These are phyloP conservation scores for Camelina neglecta DNA, from an alignment of 345 rosid species.

Conservation along the genomic window DNA sequence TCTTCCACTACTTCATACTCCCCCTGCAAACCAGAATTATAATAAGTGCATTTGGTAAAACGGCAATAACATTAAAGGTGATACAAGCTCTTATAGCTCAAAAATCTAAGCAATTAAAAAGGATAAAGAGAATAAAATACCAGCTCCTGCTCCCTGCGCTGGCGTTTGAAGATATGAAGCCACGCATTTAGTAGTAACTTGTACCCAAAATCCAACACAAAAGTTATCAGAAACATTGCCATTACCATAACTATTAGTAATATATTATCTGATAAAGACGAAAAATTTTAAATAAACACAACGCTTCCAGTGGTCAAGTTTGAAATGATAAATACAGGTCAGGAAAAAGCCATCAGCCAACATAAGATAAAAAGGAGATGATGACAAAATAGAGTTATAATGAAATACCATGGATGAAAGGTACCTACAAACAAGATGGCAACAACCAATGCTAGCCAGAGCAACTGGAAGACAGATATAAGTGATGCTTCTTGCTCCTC, in stretches of 20 bases:
- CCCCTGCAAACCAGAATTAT: constrained; percentile 55
- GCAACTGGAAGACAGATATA: constrained; percentile 76
- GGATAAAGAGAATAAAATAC: constrained; percentile 42
- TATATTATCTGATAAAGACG: constrained; percentile 1
- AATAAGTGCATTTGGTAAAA: constrained; percentile 3
- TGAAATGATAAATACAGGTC: constrained; percentile 2
- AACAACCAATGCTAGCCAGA: constrained; percentile 76
- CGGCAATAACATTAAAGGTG: constrained; percentile 1
- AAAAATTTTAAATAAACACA: background rate
- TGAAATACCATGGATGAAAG: constrained; percentile 54
- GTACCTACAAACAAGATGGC: constrained; percentile 98
- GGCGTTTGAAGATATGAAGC: constrained; percentile 84
- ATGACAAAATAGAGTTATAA: constrained; percentile 18
- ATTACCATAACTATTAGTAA: background rate
- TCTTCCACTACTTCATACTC: constrained; percentile 98
- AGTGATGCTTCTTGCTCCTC: constrained; percentile 81
- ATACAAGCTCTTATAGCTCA: background rate
- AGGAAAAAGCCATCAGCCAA: constrained; percentile 11
- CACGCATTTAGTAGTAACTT: constrained; percentile 88
- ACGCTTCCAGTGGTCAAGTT: background rate
- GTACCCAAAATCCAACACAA: constrained; percentile 23
- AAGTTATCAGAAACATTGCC: constrained; percentile 27
- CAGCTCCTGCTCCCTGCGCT: constrained; percentile 85
- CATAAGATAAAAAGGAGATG: constrained; percentile 13
- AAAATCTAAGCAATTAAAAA: constrained; percentile 1